Evolutionary conservation across 2,329 filamentous ascomycete genomes (phyloP), one percentile per base, ranked within the genome.

Genomic region (Colletotrichum tamarilloi): DNA sequence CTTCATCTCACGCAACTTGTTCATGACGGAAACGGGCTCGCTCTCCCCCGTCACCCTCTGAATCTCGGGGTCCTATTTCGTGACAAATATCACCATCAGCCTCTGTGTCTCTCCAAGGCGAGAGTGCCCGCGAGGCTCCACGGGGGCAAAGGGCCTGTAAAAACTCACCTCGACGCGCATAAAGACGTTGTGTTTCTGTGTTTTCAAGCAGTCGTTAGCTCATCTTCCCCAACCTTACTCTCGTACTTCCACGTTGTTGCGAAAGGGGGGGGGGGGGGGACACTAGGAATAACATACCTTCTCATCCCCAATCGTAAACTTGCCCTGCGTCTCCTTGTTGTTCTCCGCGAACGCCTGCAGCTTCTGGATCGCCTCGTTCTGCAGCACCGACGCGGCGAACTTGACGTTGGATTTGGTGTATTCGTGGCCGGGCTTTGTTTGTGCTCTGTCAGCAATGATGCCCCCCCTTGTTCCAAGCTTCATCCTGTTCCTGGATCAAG

Each of bases 361-460:
- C 77, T 92, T 93, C 86, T 93, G 92, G 75, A 98, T 91, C 0
- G 94, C 87, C 62, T 94, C 92, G 55, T 90, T 93, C 78, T 94
- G 91, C 68, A 93, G 85, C 19, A 98, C 93, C 2, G 92, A 93
- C 72, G 93, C 85, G 60, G 91, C 92, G 80, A 99, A 99, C 81
- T 95, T 95, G 79, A 97, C 95, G 80, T 99, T 99, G 64, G 93
- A 90, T 84, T 97, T 98, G n/a, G 97, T 99, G 85, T 99, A 99
- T 83, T 98, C 97, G 79, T 99, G 97, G 4, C 97, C 97, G 22
- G 96, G 95, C 92, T 96, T 74, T 19, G 26, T 3, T 14, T 28
- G 26, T 26, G 26, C n/a, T 5, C 16, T 0, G 30, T 73, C 49
- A 73, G 67, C 60, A 12, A n/a, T 7, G 30, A n/a, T 5, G n/a